Percentiles rank a stretch among this genome's conserved stretches.
Conservation (phyloP, 257 asterid genomes). For the Paulownia fortunei region DNA sequence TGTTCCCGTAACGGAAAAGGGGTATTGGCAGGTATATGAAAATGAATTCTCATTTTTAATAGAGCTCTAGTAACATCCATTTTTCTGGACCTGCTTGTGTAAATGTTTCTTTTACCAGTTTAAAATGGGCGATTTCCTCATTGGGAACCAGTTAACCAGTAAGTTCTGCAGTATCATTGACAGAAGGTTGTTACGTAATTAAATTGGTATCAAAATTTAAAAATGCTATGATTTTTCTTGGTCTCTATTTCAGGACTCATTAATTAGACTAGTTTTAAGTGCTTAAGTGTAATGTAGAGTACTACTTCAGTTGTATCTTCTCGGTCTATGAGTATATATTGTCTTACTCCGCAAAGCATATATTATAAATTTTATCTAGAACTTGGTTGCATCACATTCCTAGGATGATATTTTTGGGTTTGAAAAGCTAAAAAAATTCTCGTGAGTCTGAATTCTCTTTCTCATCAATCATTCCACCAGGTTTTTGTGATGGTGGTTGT, state of each 20-base stretch:
- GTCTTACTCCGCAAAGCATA: not conserved
- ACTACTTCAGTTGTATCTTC: not conserved
- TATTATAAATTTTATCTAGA: not conserved
- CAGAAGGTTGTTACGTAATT: not conserved
- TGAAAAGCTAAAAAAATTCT: not conserved
- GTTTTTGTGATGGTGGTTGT: conserved; percentile 80
- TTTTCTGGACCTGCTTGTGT: not conserved
- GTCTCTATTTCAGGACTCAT: no score
- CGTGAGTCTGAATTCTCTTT: not conserved
- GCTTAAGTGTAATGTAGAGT: not conserved
- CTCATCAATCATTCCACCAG: conserved; percentile 41
- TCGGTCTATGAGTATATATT: not conserved
- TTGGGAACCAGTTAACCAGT: conserved; percentile 80
- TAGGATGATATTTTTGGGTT: not conserved
- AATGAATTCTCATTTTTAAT: not conserved
- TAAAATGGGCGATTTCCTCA: conserved; percentile 68
- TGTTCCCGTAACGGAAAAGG: conserved; percentile 78
- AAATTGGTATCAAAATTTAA: no score
- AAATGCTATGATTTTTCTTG: no score
- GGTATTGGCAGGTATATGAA: conserved; percentile 83
- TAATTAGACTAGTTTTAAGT: not conserved
- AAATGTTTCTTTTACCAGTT: conserved; percentile 46
- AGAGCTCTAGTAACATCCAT: not conserved
- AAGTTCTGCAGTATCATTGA: conserved; percentile 34
- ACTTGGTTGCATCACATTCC: not conserved